Base-by-base conservation (phyloP, 2,329 filamentous ascomycete genomes). In the Neopestalotiopsis sp. region DNA sequence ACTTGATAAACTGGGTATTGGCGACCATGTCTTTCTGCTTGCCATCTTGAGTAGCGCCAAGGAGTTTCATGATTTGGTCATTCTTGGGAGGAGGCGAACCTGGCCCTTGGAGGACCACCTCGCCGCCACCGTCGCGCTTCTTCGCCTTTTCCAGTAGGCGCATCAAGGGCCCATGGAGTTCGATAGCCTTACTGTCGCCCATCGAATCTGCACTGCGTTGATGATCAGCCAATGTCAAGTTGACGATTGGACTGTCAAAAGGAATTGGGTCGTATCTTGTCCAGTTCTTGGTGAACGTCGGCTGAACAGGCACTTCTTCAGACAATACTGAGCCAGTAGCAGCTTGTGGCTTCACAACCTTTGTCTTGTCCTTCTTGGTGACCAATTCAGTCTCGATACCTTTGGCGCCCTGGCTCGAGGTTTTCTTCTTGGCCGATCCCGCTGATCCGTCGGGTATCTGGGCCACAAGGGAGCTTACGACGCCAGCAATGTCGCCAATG, bases 201-300 rank as follows among this genome's bases (percentile, higher is more conserved):
- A 20, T n/a, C 0, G 45, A 14, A 24, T 52, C 45, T n/a, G 45
- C 45, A 9, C 59, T 20, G 1, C 59, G 59, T 30, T 61, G 20
- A 30, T 61, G 38, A 14, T 61, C 59, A 14, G 30, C 59, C 59
- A 61, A 30, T 13, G 30, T 61, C 59, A 61, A n/a, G 17, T 32
- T 61, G 30, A 61, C 38, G 17, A 61, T 61, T n/a, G 59, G 28
- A 28, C 59, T 61, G 10, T 61, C 59, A 30, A 61, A 61, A 12
- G 59, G 59, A 0, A 61, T 61, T 24, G 59, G 59, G 38, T 61
- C 59, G 60, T 65, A 66, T 56, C 34, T 28, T 10, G 32, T 52
- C 45, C 45, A 52, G 9, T 52, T 52, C 45, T 52, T 52, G n/a
- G 45, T 52, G 17, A 9, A 52, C 4, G 45, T n/a, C 14, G 7